phyloP scores from a whole-genome alignment of 2,329 filamentous ascomycete species.

The Arthroderma sp. region DNA sequence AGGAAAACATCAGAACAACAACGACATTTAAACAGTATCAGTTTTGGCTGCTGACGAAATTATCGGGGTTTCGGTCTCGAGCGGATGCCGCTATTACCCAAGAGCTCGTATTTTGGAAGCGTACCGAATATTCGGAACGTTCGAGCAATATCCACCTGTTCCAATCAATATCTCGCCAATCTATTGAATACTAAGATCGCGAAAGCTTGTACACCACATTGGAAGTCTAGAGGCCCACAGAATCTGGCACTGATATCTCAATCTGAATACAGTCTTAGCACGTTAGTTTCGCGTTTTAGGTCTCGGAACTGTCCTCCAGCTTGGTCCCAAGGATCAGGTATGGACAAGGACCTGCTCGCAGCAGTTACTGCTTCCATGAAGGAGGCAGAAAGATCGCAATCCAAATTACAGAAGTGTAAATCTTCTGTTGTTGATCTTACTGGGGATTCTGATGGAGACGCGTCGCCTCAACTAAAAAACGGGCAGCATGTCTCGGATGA shows the following conservation, averaged over 20 bases:
- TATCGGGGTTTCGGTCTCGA: neutral
- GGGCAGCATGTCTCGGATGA: neutral
- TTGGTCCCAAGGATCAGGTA: neutral
- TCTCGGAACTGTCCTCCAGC: neutral
- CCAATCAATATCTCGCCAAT: neutral
- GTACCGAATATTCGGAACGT: neutral
- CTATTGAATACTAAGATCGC: neutral
- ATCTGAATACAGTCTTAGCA: neutral
- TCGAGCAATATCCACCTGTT: neutral
- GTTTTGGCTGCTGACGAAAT: no score
- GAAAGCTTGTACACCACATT: neutral
- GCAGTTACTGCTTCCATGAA: neutral
- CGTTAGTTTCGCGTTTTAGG: neutral
- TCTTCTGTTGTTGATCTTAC: slow-evolving; percentile 11
- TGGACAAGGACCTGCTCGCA: neutral
- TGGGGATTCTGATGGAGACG: slow-evolving; percentile 7
- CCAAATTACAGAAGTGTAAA: neutral
- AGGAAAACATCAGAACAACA: no score
- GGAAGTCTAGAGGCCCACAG: neutral
- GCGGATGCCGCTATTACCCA: neutral
- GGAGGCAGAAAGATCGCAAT: neutral
- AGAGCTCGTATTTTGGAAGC: neutral
- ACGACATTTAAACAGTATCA: no score
- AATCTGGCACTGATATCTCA: neutral
- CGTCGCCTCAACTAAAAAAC: neutral